phyloP scores from a whole-genome alignment of 78 protist genomes.

The Dictyostelium purpureum region DNA sequence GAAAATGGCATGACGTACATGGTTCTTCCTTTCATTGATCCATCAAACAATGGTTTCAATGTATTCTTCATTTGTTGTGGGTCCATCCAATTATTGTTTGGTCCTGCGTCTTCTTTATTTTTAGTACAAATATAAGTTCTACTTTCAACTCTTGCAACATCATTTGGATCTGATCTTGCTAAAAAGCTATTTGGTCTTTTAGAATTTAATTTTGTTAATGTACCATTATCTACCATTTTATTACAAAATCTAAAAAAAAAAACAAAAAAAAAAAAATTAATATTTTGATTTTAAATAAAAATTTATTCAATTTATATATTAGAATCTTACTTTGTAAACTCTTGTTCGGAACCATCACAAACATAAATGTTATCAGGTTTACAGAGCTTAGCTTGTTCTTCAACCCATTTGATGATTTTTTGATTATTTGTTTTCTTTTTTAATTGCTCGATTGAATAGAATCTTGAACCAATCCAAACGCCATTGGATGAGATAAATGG shows the following conservation, averaged over 20 bases:
- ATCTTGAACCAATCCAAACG: background rate
- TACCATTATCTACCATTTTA: constrained; percentile 61
- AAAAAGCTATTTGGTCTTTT: constrained; percentile 88
- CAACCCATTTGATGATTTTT: constrained; percentile 71
- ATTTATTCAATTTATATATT: background rate
- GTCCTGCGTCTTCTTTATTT: constrained; percentile 88
- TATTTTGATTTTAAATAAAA: background rate
- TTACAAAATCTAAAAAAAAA: background rate
- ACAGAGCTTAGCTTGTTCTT: constrained; percentile 75
- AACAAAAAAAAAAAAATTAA: background rate
- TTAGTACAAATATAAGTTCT: constrained; percentile 88
- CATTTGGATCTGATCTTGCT: constrained; percentile 88
- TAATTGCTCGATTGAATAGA: constrained; percentile 32
- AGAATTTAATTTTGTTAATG: constrained; percentile 61
- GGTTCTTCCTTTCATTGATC: constrained; percentile 91
- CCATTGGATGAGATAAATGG: background rate
- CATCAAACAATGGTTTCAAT: constrained; percentile 68
- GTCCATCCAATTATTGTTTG: constrained; percentile 89
- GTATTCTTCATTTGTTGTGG: constrained; percentile 84
- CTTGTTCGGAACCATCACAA: constrained; percentile 87
- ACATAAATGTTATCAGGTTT: constrained; percentile 77
- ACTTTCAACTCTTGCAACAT: constrained; percentile 89
- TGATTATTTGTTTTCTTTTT: constrained; percentile 60
- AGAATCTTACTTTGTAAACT: constrained; percentile 54
- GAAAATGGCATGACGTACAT: constrained; percentile 93